phyloP scores from a whole-genome alignment of 176 grass and related monocot species.

The Tillandsia leiboldiana region DNA sequence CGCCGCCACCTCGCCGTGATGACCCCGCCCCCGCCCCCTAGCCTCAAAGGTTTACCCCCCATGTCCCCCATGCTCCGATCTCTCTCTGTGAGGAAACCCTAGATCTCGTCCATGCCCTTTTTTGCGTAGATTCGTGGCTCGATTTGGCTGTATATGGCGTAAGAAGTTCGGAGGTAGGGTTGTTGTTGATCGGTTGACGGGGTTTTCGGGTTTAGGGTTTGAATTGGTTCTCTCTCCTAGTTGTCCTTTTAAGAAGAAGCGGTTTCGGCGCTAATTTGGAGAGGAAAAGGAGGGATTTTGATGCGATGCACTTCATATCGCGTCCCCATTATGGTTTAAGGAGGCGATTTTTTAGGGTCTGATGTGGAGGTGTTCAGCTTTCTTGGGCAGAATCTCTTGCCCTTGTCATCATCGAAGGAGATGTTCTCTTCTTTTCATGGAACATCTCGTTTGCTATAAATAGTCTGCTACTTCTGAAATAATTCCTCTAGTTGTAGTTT shows the following conservation, averaged over 20 bases:
- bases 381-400: neutral
- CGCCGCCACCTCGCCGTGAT: constrained; percentile 54
- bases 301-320: neutral
- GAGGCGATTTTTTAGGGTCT: no score
- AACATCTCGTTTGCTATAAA: neutral
- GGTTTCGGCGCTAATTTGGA: neutral
- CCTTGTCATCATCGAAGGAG: neutral
- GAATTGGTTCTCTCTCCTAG: neutral
- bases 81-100: constrained; percentile 30
- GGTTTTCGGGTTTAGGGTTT: constrained; percentile 2
- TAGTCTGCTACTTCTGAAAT: neutral
- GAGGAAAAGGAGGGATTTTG: neutral
- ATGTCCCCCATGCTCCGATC: neutral
- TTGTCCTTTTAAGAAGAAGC: neutral
- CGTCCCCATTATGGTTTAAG: no score
- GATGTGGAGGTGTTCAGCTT: neutral
- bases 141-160: neutral
- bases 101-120: constrained; percentile 10
- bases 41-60: constrained; percentile 43
- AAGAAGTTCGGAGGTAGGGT: neutral
- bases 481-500: neutral
- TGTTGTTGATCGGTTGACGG: neutral
- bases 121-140: neutral
- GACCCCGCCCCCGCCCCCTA: constrained; percentile 39
- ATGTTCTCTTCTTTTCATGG: neutral